Evolutionary conservation across 495 filamentous ascomycete species (phyloP), one percentile per base, ranked within the genome.

Genomic region (Aspergillus biplanus): DNA sequence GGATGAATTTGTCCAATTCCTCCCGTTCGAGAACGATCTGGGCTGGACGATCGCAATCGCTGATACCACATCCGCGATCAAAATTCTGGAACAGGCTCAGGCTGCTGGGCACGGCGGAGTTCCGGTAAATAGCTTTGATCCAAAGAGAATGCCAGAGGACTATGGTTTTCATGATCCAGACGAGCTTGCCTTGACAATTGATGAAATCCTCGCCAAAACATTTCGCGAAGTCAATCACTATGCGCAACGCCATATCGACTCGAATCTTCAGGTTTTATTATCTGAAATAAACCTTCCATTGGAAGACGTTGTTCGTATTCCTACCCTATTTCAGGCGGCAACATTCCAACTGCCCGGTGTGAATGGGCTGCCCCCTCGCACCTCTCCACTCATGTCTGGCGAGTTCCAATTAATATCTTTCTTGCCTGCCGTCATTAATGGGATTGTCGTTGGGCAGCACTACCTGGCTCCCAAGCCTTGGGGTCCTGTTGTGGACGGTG

Each of bases 1-100:
- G 11, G 61, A 63, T 44, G 61, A 58, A 31, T 63, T 63, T 27
- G 42, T 63, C 7, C 61, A 63, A 54, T 63, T 63, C 47, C 16
- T 63, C 2, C 61, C 61, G 7, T 59, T 34, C 46, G 57, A 59
- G 13, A 59, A 59, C 32, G 32, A 27, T 4, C 57, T 59, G 1
- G 61, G 61, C 6, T 63, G 55, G 44, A 56, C 54, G 4, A 15
- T 63, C 21, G 39, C 46, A 16, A 52, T 63, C 35, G 61, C 61
- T 15, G 56, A 56, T 31, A 53, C 61, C 2, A 27, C 15, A 8
- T 16, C 11, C 35, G 61, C 42, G 3, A 34, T 63, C 8, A 52
- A 62, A 9, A 48, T 62, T 11, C 27, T 54, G 0, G 13, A 34
- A 21, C n/a, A 44, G 11, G 52, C 59, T 0, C 32, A 46, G n/a